Conservation (phyloP, 176 grass and related monocot species). For the Saccharum spontaneum region DNA sequence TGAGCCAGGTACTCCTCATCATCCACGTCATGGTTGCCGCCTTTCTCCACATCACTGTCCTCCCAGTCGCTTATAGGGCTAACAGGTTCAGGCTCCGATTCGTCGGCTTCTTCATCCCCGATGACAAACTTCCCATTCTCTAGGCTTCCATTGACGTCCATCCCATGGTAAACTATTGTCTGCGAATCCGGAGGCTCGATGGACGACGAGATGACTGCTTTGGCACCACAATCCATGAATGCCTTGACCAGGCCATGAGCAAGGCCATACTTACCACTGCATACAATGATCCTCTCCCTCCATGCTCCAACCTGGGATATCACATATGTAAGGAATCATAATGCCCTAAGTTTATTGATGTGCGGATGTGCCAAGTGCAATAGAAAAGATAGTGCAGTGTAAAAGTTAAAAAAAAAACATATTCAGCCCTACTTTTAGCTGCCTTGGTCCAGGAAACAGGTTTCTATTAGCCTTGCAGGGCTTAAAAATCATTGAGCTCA, state of each 20-base stretch:
- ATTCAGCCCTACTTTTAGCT: background rate
- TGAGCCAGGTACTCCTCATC: conserved; percentile 81
- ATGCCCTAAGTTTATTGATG: conserved; percentile 5
- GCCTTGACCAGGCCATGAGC: conserved; percentile 70
- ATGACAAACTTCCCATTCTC: conserved; percentile 85
- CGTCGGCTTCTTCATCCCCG: conserved; percentile 78
- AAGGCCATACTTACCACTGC: conserved; percentile 75
- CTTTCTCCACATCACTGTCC: conserved; percentile 80
- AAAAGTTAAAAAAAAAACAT: background rate
- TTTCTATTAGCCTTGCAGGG: background rate
- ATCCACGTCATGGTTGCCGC: conserved; percentile 43
- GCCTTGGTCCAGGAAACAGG: background rate
- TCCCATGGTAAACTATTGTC: conserved; percentile 57
- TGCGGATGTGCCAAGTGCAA: background rate
- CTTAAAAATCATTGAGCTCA: background rate
- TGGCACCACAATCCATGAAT: conserved; percentile 81
- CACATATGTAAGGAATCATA: conserved; percentile 15
- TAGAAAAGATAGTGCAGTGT: background rate
- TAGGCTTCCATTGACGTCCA: conserved; percentile 47
- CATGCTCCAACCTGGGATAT: conserved; percentile 80
- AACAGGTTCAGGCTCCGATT: conserved; percentile 57
- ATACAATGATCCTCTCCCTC: conserved; percentile 90
- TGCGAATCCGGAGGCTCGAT: conserved; percentile 72
- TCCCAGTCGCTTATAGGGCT: conserved; percentile 94
- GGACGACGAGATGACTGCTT: conserved; percentile 85